Conservation (phyloP, 495 filamentous ascomycete genomes). For the Annulohypoxylon stygium region DNA sequence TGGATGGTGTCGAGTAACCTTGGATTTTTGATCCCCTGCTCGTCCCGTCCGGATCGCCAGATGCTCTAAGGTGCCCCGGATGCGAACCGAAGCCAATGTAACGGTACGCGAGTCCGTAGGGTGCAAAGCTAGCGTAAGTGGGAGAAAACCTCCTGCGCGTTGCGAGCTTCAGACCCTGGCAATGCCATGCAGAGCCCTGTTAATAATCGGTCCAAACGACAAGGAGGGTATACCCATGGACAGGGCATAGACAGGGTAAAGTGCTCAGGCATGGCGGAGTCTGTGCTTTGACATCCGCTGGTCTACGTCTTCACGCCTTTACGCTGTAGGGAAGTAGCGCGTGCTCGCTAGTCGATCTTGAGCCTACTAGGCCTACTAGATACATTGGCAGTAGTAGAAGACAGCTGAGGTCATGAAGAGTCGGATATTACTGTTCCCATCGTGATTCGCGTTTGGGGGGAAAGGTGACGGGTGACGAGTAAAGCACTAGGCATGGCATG, state of each 20-base stretch:
- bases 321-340: not conserved
- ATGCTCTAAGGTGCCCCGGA: conserved; percentile 35
- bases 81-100: conserved; percentile 43
- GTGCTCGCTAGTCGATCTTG: not conserved
- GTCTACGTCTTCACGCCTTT: conserved; percentile 6
- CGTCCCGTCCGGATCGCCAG: conserved; percentile 23
- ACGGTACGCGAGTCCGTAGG: conserved; percentile 32
- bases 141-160: conserved; percentile 10
- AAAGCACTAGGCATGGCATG: not conserved
- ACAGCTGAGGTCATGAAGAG: not conserved
- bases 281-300: conserved; percentile 28
- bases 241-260: conserved; percentile 11
- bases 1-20: not conserved
- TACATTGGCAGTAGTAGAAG: not conserved
- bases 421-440: conserved; percentile 7
- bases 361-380: not conserved
- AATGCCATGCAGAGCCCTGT: conserved; percentile 34
- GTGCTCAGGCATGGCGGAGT: conserved; percentile 28
- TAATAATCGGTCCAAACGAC: conserved; percentile 32
- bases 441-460: not conserved
- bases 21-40: not conserved
- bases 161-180: conserved; percentile 38
- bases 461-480: not conserved
- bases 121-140: conserved; percentile 8
- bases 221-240: conserved; percentile 30